Evolutionary conservation across 2,329 filamentous ascomycete genomes (phyloP), one percentile per base, ranked within the genome.

Genomic region (Colletotrichum sidae): DNA sequence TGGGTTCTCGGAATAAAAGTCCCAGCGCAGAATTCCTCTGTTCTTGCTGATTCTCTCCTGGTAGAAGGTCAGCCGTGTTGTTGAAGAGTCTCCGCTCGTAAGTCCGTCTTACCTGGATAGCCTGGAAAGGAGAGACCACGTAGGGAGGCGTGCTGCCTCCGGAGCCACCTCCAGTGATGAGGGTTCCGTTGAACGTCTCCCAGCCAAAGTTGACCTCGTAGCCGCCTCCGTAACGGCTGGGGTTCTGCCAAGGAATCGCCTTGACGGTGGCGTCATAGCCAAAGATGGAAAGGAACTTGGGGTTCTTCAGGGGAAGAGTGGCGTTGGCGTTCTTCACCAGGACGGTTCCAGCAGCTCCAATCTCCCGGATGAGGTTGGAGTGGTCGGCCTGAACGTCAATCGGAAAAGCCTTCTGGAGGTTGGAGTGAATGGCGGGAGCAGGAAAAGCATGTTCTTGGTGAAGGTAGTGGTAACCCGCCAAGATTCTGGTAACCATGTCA

Each of bases 291-390:
- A 90, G 68, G 75, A 86, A 82, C 57, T 79, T 65, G 6, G 55
- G 77, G 6, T 80, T 88, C 60, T 72, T 75, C 41, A 95, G 82
- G 0, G 92, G 92, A 7, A 95, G 79, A 0, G 84, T 80, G 8
- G 82, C 81, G 50, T 84, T 82, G 3, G 79, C 79, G 75, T 96
- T 96, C 81, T 96, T 96, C 57, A 96, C 81, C 1, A 96, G 82
- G 34, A 94, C 91, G 55, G 91, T 92, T 5, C 88, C 86, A 0
- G 86, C 86, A 2, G 84, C 84, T 54, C 86, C 65, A 11, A 65
- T 60, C 11, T 60, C 44, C 2, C 60, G 55, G 37, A 66, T 65
- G 41, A 65, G 38, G n/a, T 15, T 9, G 10, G 60, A 51, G 13
- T 67, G 59, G 4, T 34, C 46, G 11, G 58, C 61, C 46, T 59